These are phyloP conservation scores for Pulveroboletus sp. DNA, from an alignment of 768 basidiomycete genomes.

Conservation along the genomic window DNA sequence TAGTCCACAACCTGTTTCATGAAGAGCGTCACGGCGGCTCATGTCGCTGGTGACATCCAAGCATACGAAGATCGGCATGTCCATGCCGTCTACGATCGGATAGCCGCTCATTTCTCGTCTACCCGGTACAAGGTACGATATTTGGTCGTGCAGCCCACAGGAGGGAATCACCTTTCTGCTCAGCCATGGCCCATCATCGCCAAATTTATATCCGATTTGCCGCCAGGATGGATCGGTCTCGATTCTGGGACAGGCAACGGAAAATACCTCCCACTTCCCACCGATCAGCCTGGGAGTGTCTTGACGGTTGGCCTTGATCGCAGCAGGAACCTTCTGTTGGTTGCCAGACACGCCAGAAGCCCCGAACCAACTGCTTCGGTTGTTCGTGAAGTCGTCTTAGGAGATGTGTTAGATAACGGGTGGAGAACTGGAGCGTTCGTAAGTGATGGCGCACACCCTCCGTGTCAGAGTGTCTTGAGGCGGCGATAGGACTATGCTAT, in stretches of 20 bases:
- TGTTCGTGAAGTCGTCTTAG: conserved; percentile 71
- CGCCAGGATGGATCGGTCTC: conserved; percentile 79
- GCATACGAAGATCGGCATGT: conserved; percentile 73
- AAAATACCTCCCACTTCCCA: conserved; percentile 84
- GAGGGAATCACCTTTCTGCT: not conserved
- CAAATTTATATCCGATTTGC: conserved; percentile 64
- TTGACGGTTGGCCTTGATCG: conserved; percentile 84
- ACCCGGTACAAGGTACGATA: conserved; percentile 77
- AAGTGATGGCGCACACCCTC: conserved; percentile 29
- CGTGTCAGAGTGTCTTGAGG: conserved; percentile 1
- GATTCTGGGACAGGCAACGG: conserved; percentile 98
- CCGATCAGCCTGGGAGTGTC: conserved; percentile 53
- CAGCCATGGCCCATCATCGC: conserved; percentile 91
- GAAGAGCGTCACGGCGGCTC: conserved; percentile 36
- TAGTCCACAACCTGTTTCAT: too few species aligned
- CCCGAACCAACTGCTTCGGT: conserved; percentile 16
- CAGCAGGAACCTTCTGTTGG: conserved; percentile 70
- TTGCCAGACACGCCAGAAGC: conserved; percentile 64
- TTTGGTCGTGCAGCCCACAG: not conserved
- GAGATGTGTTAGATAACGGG: conserved; percentile 65
- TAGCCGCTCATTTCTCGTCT: conserved; percentile 82
- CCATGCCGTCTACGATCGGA: conserved; percentile 78
- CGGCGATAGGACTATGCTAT: conserved; percentile 85
- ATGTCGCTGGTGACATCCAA: conserved; percentile 47
- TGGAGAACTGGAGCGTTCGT: conserved; percentile 87